Evolutionary conservation across 306 rosid species (phyloP), one percentile per base, ranked within the genome.

Genomic region (Canavalia ensiformis): DNA sequence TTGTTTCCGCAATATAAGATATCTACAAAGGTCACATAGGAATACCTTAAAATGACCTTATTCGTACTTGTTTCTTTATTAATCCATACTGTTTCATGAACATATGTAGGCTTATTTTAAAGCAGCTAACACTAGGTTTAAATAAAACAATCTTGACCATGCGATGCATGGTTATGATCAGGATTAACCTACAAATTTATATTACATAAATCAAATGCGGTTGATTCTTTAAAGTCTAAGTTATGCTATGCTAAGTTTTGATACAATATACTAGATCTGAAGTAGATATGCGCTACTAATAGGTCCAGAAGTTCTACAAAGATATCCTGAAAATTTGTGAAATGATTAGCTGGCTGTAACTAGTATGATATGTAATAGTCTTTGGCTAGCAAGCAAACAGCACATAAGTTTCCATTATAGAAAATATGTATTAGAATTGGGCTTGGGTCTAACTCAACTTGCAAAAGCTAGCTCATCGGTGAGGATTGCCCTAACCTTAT

Each of bases 221-320:
- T 52, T 52, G 39, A 68, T 54, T 54, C 68, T 37, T 7, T 5
- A 67, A 37, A 30, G 30, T 42, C 18, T 37, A 55, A 68, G 34
- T 47, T 11, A 29, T 10, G 29, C 42, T 9, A 25, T 45, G 7
- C 41, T 37, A 75, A 30, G 1, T 75, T 59, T 13, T 12, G 12
- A 41, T 10, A 52, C 30, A 72, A 63, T 71, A 29, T 47, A 42
- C 50, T 68, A 66, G 54, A 35, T 77, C 47, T 68, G 59, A 47
- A 52, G 18, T 50, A 35, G 66, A 39, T 42, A 68, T 45, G 7
- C 35, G 52, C 30, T 66, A 41, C 29, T 68, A 42, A 52, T 41
- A 50, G 37, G 65, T 28, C 45, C 8, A 45, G 52, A 74, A 55
- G 25, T 18, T 33, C 55, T 28, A 37, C 60, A 18, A 63, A 29